A percentile compares a stretch with the other conserved stretches of the same genome.
phyloP scores from a whole-genome alignment of 257 asterid species.

The Eucommia ulmoides region DNA sequence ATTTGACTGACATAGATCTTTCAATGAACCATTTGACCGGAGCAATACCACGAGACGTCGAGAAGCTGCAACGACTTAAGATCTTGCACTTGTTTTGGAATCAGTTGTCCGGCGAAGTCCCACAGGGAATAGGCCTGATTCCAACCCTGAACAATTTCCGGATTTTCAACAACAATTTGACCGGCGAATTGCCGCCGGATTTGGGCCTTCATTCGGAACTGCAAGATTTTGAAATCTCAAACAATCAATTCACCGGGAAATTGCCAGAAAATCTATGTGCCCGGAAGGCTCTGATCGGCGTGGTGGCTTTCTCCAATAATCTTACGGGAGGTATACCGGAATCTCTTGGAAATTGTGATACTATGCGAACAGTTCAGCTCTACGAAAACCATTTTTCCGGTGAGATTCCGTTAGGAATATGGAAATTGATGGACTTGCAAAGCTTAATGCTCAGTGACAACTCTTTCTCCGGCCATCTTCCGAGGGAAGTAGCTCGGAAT shows the following conservation, averaged over 20 bases:
- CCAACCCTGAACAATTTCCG: constrained; percentile 32
- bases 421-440: constrained; percentile 35
- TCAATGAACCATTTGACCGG: constrained; percentile 50
- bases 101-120: constrained; percentile 42
- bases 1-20: constrained; percentile 43
- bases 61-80: constrained; percentile 40
- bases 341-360: constrained; percentile 40
- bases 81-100: constrained; percentile 33
- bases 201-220: constrained; percentile 58
- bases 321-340: constrained; percentile 61
- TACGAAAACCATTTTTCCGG: constrained; percentile 49
- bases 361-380: constrained; percentile 45
- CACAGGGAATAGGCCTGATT: constrained; percentile 41
- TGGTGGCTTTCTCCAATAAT: constrained; percentile 49
- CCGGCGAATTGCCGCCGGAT: constrained; percentile 54
- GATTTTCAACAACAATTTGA: constrained; percentile 42
- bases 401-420: constrained; percentile 49
- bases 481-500: constrained; percentile 41
- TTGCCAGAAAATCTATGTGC: constrained; percentile 68
- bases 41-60: constrained; percentile 52
- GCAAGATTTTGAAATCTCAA: constrained; percentile 49
- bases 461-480: constrained; percentile 53
- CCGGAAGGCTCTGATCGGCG: constrained; percentile 36
- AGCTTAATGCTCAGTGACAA: constrained; percentile 52
- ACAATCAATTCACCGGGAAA: constrained; percentile 50